Conservation (phyloP, 2,329 filamentous ascomycete species). For the Fusarium sp. region DNA sequence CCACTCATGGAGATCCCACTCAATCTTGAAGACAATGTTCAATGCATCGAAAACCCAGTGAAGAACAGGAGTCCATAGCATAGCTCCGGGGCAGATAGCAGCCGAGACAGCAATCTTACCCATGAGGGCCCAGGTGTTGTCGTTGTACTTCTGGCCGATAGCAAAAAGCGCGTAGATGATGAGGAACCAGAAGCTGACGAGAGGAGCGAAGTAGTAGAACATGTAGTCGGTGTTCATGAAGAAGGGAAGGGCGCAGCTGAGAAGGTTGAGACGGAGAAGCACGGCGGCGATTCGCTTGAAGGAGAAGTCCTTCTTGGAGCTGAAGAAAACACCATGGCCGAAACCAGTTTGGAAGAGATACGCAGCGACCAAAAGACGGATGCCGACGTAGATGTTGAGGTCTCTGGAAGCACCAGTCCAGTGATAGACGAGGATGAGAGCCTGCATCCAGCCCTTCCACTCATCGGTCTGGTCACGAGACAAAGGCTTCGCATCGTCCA, state of each 20-base stretch:
- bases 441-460: constrained; percentile 76
- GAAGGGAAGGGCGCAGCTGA: constrained; percentile 66
- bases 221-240: constrained; percentile 66
- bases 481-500: constrained; percentile 46
- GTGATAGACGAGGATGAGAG: constrained; percentile 65
- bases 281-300: constrained; percentile 63
- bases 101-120: constrained; percentile 62
- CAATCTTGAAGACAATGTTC: constrained; percentile 58
- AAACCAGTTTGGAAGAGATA: constrained; percentile 74
- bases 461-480: constrained; percentile 69
- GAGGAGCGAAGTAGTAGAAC: constrained; percentile 68
- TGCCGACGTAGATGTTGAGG: constrained; percentile 65
- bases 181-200: constrained; percentile 73
- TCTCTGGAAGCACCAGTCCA: constrained; percentile 61
- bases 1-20: constrained; percentile 63
- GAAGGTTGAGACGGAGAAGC: constrained; percentile 68
- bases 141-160: constrained; percentile 58
- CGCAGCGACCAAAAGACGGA: constrained; percentile 67
- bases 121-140: constrained; percentile 57
- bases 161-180: constrained; percentile 66
- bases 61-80: constrained; percentile 33
- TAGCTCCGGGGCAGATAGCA: constrained; percentile 52
- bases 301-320: constrained; percentile 68
- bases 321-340: constrained; percentile 70
- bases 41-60: constrained; percentile 49